Percentiles rank a stretch among this genome's conserved stretches.
phyloP scores from a whole-genome alignment of 2,329 filamentous ascomycete species.

The Ceratocystis huliohia region DNA sequence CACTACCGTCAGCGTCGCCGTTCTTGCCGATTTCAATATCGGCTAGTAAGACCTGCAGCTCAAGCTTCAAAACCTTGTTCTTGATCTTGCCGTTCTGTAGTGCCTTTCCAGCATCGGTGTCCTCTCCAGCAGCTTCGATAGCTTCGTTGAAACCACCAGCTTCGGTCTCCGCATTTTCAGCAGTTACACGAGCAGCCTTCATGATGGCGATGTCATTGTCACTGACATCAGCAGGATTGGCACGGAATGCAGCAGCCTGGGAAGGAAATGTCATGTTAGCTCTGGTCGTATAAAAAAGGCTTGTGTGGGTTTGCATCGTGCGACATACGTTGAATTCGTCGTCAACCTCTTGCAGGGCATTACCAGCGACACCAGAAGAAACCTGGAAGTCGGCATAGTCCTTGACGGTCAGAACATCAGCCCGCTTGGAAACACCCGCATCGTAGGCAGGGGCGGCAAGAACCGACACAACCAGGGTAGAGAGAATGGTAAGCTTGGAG shows the following conservation, averaged over 20 bases:
- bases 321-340: constrained; percentile 39
- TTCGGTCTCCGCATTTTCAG: constrained; percentile 41
- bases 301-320: neutral
- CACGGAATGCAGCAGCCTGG: constrained; percentile 29
- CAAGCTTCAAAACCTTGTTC: constrained; percentile 48
- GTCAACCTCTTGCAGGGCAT: constrained; percentile 41
- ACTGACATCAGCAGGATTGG: constrained; percentile 36
- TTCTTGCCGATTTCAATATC: constrained; percentile 40
- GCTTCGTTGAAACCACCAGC: constrained; percentile 40
- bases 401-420: constrained; percentile 26
- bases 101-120: constrained; percentile 32
- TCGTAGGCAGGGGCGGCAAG: constrained; percentile 30
- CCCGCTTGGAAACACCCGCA: constrained; percentile 24
- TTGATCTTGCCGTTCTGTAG: constrained; percentile 43
- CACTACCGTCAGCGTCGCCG: constrained; percentile 21
- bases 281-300: neutral
- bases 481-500: constrained; percentile 29
- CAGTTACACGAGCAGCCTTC: constrained; percentile 36
- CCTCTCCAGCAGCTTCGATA: constrained; percentile 33
- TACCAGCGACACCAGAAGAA: constrained; percentile 39
- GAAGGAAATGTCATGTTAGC: neutral
- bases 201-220: constrained; percentile 39
- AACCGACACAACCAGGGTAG: constrained; percentile 29
- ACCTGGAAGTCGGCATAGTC: constrained; percentile 35
- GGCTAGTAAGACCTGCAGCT: constrained; percentile 35